Evolutionary conservation across 257 asterid genomes (phyloP), one percentile per base, ranked within the genome.

Genomic region (Datura wrightii): DNA sequence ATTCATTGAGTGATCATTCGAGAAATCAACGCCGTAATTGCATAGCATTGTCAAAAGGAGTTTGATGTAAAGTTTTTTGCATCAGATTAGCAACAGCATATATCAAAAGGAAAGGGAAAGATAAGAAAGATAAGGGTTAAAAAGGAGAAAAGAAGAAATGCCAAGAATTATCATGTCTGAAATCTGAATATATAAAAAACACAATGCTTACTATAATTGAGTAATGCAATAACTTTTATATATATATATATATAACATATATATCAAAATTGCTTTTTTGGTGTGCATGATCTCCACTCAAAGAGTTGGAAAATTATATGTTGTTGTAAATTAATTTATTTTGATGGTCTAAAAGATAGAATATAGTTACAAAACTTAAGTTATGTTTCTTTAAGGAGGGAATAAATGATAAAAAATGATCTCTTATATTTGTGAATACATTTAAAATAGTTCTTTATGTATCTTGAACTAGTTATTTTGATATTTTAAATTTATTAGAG

Each of bases 71-170:
- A 87, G 88, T 63, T 91, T 79, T 3, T 42, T 87, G 86, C 88
- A 91, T 91, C 94, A 82, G 94, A 92, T 91, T 89, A 89, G 92
- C 94, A 91, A 87, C 85, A 80, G 87, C 85, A 80, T 6, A 69
- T 11, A 74, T 70, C 71, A 66, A 89, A 83, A 84, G 78, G 86
- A 88, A 89, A 84, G 69, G 66, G 79, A 50, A 24, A 24, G 31
- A 24, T 24, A 24, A 24, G 31, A 24, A 24, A 24, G 31, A 24
- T 24, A 24, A 24, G 60, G 69, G 81, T 60, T 41, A 72, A n/a
- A 59, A 78, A 41, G 70, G 79, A 67, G 70, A 84, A 71, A 80
- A 39, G 59, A 86, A 76, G 55, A 80, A 58, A 80, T 58, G 72
- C 41, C 72, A 79, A 56, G 66, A 48, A 84, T 86, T 85, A 87